Evolutionary conservation across 768 basidiomycete genomes (phyloP), one percentile per base, ranked within the genome.

Genomic region (Pulveroboletus ravenelii): DNA sequence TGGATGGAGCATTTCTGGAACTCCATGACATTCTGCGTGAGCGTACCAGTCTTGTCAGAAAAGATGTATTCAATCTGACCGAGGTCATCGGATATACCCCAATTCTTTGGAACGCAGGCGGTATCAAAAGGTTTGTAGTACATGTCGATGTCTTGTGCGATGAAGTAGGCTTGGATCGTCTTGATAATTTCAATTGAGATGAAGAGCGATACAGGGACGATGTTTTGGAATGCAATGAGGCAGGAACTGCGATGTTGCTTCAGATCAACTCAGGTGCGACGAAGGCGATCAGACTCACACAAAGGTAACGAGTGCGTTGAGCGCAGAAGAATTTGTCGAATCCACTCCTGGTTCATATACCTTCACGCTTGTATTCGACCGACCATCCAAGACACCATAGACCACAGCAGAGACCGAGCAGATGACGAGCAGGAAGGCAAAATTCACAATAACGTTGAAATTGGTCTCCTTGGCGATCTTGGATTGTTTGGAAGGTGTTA

Each of bases 391-490:
- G 47, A 87, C 63, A 1, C 93, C 95, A 59, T 80, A 88, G 61
- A 85, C 78, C 38, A 93, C 80, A 8, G 82, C 93, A 3, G 87
- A 79, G 29, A 85, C 67, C 7, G 82, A 55, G 67, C 93, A 96
- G 77, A 97, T 89, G 35, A 78, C 45, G 37, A 85, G 64, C 50
- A 98, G 74, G 52, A 96, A 69, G 38, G 78, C 70, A 63, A 97
- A 97, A 69, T 97, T 98, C 73, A 96, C 88, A 45, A 94, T 72
- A 56, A 97, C 95, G 63, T 97, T 98, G 76, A 93, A 95, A 69
- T 95, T 98, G 9, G 95, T 98, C 75, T 98, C 95, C 72, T 84
- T 89, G 73, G 97, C 93, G 63, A 98, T 97, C 77, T 94, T 98
- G 62, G 87, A 90, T 52, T 91, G 86, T 64, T 98, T 98, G n/a